Evolutionary conservation across 148 eudicot species (phyloP).

Genomic region (Camellia sinensis): DNA sequence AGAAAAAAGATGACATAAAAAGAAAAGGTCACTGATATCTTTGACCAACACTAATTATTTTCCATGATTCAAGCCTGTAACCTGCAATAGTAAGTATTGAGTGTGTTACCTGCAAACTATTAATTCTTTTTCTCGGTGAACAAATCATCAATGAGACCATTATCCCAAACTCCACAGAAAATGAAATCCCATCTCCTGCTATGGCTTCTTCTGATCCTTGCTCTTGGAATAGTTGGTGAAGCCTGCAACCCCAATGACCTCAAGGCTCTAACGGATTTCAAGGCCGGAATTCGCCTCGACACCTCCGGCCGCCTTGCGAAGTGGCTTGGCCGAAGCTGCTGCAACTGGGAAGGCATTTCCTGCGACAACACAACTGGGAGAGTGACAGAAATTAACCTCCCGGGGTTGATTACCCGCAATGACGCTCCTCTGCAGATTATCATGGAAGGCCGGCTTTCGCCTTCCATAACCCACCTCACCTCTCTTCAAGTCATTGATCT

Average conservation of each 20-base stretch:
- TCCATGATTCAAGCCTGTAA: not conserved
- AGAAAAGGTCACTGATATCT: not conserved
- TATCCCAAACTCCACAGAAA: not conserved
- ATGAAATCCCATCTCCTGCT: conserved; percentile 17
- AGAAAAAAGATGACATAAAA: conserved; percentile 8
- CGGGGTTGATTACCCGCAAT: conserved; percentile 29
- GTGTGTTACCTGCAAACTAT: not conserved
- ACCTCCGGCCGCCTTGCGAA: conserved; percentile 34
- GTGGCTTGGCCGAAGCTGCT: conserved; percentile 48
- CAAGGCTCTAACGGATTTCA: conserved; percentile 35
- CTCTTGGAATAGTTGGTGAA: not conserved
- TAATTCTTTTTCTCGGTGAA: not conserved
- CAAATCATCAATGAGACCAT: not conserved
- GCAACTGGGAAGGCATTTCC: conserved; percentile 47
- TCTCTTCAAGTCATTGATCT: conserved; percentile 49
- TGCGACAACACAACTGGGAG: conserved; percentile 44
- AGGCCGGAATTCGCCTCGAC: conserved; percentile 35
- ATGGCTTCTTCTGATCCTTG: conserved; percentile 8
- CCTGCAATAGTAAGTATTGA: not conserved
- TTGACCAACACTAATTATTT: conserved; percentile 1
- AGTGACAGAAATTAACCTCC: conserved; percentile 52
- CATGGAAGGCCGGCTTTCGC: conserved; percentile 43
- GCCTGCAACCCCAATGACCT: conserved; percentile 45
- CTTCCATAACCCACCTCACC: conserved; percentile 36
- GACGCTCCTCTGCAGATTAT: conserved; percentile 28